Evolutionary conservation across 2,329 filamentous ascomycete species (phyloP).

Genomic region (Talaromyces sp.): DNA sequence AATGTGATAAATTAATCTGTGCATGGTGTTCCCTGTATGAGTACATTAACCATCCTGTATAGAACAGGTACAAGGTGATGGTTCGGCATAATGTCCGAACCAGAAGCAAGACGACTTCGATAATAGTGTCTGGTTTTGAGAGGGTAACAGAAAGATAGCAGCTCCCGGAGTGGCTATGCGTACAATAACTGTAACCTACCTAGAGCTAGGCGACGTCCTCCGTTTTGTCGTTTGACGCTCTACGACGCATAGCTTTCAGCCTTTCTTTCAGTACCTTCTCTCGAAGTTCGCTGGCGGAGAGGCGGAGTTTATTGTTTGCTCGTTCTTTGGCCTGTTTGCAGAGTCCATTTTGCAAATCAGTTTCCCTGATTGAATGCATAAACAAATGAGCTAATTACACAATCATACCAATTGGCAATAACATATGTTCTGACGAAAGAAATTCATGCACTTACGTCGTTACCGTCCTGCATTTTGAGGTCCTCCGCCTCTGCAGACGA

Average conservation of each 20-base stretch:
- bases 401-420: conserved; percentile 11
- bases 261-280: conserved; percentile 36
- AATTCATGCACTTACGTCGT: conserved; percentile 9
- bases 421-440: conserved; percentile 9
- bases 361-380: conserved; percentile 12
- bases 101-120: not conserved
- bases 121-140: not conserved
- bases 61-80: not conserved
- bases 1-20: not conserved
- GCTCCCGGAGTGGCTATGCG: not conserved
- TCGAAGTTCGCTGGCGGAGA: conserved; percentile 31
- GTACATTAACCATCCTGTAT: not conserved
- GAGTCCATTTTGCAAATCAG: conserved; percentile 18
- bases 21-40: not conserved
- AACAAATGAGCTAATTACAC: conserved; percentile 14
- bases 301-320: conserved; percentile 18
- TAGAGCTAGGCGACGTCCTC: not conserved
- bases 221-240: conserved; percentile 16
- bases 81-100: not conserved
- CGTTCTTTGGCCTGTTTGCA: conserved; percentile 17
- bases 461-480: conserved; percentile 18
- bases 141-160: no score
- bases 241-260: conserved; percentile 32
- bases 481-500: conserved; percentile 37
- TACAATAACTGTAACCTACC: conserved; percentile 6